Evolutionary conservation across 768 basidiomycete species (phyloP), one percentile per base, ranked within the genome.

Genomic region (Suillus subaureus): DNA sequence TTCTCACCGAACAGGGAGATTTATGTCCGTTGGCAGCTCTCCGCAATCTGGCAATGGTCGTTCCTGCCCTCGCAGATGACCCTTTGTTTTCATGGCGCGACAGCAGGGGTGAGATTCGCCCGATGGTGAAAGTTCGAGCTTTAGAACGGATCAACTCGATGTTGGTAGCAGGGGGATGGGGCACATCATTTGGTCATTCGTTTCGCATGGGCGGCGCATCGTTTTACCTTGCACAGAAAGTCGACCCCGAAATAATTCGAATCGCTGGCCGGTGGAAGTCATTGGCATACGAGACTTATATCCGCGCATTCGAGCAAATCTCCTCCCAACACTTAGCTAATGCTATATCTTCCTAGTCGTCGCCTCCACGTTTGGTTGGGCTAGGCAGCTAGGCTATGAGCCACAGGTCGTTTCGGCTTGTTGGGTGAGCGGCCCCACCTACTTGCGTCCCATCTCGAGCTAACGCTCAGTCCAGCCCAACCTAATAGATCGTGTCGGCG

Each of bases 181-280:
- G 39, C 39, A 39, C 39, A 6, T 2, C 79, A 16, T 81, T 80
- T 57, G 77, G 81, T 0, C 81, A 83, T 67, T 81, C 78, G 11
- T 83, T 83, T 68, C 71, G 78, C 2, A 83, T 83, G 23, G 80
- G 81, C 0, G 80, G 81, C 1, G 78, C 82, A 0, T 47, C 21
- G 4, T 47, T 47, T 15, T 47, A 47, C 11, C n/a, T 47, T 9
- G 21, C 21, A n/a, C 11, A 47, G n/a, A 47, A 47, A 12, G 6
- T n/a, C n/a, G 11, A 23, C n/a, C n/a, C n/a, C n/a, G 9, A 45
- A n/a, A 45, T 45, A n/a, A 12, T 45, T 9, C 11, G 18, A 8
- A 21, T 43, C 4, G 43, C 43, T 6, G 21, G 45, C 21, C 39
- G 39, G 13, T 40, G 39, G 39, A 40, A 40, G 39, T 40, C 39